Base-by-base conservation (phyloP, 768 basidiomycete species). In the Collybiopsis confluens region DNA sequence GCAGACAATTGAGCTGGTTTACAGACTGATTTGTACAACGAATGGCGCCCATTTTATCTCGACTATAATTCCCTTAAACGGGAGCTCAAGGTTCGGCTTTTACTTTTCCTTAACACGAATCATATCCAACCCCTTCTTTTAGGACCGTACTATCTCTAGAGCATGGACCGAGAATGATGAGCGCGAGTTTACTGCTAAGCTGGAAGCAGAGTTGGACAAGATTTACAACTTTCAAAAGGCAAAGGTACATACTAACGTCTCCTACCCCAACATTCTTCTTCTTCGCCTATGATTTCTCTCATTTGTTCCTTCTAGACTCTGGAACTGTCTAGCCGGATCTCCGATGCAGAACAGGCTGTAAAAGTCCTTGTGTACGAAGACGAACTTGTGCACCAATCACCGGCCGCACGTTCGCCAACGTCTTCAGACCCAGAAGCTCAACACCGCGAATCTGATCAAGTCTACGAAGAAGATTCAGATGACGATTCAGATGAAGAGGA, bases 11-110 rank as follows among this genome's bases (percentile, higher is more conserved):
- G n/a, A n/a, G n/a, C n/a, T n/a, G n/a, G n/a, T n/a, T 37, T 16
- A 36, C 64, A 94, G 91, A 83, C 81, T 45, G 88, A 89, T 62
- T 77, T 92, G 38, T 97, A 95, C 70, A 80, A 78, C 59, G 94
- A 92, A 77, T 97, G 94, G 94, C 79, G 85, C 18, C 87, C 87
- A 2, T 89, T 86, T 62, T 98, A 98, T 65, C 79, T 98, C 54
- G 83, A 94, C 71, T 98, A 98, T 63, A 90, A 89, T 62, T 74
- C 77, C 7, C 77, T 98, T 41, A 98, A 98, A 70, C 88, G 90
- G 52, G 87, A 91, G 59, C 82, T 98, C 60, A 97, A 98, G 76
- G 88, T 56, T 36, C 24, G 56, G 35, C 43, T 3, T 33, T 24
- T 16, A 16, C 48, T 4, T 28, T 13, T 55, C 47, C 23, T 9